A percentile compares a stretch with the other conserved stretches of the same genome.
Conservation (phyloP, 164 flowering plant species). For the Chimonanthus salicifolius region DNA sequence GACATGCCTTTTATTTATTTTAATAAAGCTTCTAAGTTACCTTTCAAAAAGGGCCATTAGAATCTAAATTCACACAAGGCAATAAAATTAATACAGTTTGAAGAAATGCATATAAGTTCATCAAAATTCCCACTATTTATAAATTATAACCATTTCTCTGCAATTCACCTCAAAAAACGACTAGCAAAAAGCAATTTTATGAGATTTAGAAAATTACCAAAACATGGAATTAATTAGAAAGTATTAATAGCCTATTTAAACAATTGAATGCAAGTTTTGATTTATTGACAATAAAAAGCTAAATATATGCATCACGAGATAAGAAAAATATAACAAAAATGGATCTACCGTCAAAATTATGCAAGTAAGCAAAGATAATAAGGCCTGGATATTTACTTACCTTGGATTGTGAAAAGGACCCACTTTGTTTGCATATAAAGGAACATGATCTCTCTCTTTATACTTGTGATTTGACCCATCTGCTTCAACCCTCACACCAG, state of each 20-base stretch:
- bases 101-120: background rate
- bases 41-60: background rate
- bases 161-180: background rate
- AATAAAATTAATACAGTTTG: background rate
- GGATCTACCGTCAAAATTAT: background rate
- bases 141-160: background rate
- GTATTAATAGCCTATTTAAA: background rate
- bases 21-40: too few species aligned
- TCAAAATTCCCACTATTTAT: background rate
- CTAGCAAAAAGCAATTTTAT: background rate
- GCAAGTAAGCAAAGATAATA: background rate
- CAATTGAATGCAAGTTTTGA: background rate
- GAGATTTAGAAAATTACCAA: background rate
- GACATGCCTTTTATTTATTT: too few species aligned
- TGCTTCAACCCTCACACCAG: conserved; percentile 11
- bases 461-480: conserved; percentile 21
- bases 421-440: conserved; percentile 23
- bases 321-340: background rate
- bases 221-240: background rate
- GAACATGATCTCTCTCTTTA: conserved; percentile 14
- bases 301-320: background rate
- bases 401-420: conserved; percentile 25
- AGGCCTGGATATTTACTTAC: background rate
- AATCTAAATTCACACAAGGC: background rate
- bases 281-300: too few species aligned